Evolutionary conservation across 108 stramenopile species (phyloP).

Genomic region (Cyclotella cryptica): DNA sequence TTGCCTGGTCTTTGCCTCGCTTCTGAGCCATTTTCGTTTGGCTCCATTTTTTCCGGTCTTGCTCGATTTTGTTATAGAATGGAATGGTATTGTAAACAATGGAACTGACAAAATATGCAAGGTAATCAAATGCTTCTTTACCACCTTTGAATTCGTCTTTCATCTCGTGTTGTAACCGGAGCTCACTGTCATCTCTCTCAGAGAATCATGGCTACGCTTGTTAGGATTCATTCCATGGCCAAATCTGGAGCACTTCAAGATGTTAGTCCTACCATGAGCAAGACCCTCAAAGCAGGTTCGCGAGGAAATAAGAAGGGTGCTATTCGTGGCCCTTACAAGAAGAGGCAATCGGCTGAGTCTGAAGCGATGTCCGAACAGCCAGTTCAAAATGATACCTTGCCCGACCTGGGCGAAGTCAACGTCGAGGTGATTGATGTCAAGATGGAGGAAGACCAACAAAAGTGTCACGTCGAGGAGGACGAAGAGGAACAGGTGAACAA

Average conservation of each 20-base stretch:
- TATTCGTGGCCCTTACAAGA: constrained; percentile 17
- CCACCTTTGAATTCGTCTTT: background rate
- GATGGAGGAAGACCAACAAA: background rate
- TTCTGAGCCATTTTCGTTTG: too few species aligned
- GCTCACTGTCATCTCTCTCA: constrained; percentile 1
- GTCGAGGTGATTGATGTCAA: background rate
- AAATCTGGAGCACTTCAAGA: background rate
- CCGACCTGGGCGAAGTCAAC: background rate
- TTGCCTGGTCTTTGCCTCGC: too few species aligned
- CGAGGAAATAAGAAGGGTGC: constrained; percentile 9
- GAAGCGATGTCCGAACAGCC: background rate
- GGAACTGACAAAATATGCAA: constrained; percentile 7
- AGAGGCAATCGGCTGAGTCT: background rate
- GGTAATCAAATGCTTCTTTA: background rate
- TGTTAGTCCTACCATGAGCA: background rate
- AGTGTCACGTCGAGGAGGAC: background rate
- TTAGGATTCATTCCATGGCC: background rate
- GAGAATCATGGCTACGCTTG: constrained; percentile 18
- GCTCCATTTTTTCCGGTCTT: too few species aligned
- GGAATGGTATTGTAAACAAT: constrained; percentile 12
- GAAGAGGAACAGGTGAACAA: background rate
- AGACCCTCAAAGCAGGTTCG: constrained; percentile 1
- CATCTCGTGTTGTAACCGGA: background rate
- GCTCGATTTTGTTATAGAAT: background rate
- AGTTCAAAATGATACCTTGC: background rate